Evolutionary conservation across 1,284 basidiomycete species (phyloP).

Genomic region (Cryptococcus depauperatus): DNA sequence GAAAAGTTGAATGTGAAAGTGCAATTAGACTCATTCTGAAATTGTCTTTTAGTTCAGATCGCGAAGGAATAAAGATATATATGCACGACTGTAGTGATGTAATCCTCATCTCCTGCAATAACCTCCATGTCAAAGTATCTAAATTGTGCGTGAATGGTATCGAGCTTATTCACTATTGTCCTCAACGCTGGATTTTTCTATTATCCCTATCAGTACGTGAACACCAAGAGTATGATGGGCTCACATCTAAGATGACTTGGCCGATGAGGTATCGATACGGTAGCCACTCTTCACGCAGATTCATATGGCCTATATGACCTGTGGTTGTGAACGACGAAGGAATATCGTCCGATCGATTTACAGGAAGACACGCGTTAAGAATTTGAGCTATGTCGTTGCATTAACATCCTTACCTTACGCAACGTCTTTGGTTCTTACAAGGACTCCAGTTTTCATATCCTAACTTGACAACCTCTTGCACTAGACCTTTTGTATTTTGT

Average conservation of each 20-base stretch:
- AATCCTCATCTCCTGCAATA: constrained; percentile 80
- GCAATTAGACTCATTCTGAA: constrained; percentile 72
- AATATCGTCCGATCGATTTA: constrained; percentile 63
- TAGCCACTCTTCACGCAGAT: constrained; percentile 80
- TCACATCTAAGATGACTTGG: constrained; percentile 78
- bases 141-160: constrained; percentile 77
- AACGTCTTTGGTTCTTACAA: constrained; percentile 48
- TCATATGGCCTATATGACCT: constrained; percentile 92
- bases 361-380: constrained; percentile 66
- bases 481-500: constrained; percentile 52
- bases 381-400: constrained; percentile 59
- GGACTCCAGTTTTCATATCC: constrained; percentile 79
- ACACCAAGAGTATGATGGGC: constrained; percentile 30
- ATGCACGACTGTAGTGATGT: constrained; percentile 71
- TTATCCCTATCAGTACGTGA: neutral
- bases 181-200: constrained; percentile 74
- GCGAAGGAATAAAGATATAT: neutral
- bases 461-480: constrained; percentile 56
- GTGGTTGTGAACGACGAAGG: constrained; percentile 81
- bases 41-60: neutral
- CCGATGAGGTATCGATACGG: constrained; percentile 89
- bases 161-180: constrained; percentile 94
- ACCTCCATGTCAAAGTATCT: constrained; percentile 97
- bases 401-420: neutral
- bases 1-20: constrained; percentile 90